Evolutionary conservation across 2,329 filamentous ascomycete species (phyloP).

Genomic region (Fusarium palustre): DNA sequence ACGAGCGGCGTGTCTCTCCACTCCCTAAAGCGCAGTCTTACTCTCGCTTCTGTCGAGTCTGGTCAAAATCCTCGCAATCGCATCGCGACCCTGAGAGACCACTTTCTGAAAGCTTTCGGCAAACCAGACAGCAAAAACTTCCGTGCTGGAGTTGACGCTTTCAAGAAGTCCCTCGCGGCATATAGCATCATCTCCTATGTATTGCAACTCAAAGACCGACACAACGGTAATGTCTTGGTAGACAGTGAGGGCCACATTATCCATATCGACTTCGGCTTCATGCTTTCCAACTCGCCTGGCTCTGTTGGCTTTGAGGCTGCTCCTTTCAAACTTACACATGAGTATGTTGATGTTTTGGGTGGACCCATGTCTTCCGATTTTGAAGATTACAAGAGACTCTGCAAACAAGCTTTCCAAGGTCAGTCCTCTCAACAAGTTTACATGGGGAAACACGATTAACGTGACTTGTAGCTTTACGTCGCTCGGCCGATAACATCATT

Average conservation of each 20-base stretch:
- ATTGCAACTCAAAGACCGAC: constrained; percentile 85
- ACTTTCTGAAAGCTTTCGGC: constrained; percentile 84
- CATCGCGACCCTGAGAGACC: constrained; percentile 83
- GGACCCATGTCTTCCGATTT: constrained; percentile 77
- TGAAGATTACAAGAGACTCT: constrained; percentile 80
- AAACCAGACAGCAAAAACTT: constrained; percentile 76
- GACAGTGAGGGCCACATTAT: constrained; percentile 89
- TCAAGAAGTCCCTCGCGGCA: constrained; percentile 83
- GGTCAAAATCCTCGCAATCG: constrained; percentile 79
- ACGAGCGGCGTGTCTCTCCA: constrained; percentile 90
- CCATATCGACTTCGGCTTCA: constrained; percentile 91
- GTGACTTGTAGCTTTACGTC: constrained; percentile 69
- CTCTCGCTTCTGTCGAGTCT: constrained; percentile 77
- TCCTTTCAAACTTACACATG: constrained; percentile 86
- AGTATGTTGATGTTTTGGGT: constrained; percentile 86
- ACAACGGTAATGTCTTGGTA: constrained; percentile 88
- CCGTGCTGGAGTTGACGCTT: constrained; percentile 78
- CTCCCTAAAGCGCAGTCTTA: constrained; percentile 84
- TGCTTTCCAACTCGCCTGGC: constrained; percentile 87
- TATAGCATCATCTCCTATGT: constrained; percentile 89
- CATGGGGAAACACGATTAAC: constrained; percentile 17
- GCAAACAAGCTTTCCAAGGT: constrained; percentile 88
- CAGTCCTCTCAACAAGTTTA: constrained; percentile 41
- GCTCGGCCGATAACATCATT: constrained; percentile 83
- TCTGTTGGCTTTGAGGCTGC: constrained; percentile 88